These are phyloP conservation scores for Aspergillus ochraceoroseus DNA, from an alignment of 2,329 filamentous ascomycete genomes.

Conservation along the genomic window DNA sequence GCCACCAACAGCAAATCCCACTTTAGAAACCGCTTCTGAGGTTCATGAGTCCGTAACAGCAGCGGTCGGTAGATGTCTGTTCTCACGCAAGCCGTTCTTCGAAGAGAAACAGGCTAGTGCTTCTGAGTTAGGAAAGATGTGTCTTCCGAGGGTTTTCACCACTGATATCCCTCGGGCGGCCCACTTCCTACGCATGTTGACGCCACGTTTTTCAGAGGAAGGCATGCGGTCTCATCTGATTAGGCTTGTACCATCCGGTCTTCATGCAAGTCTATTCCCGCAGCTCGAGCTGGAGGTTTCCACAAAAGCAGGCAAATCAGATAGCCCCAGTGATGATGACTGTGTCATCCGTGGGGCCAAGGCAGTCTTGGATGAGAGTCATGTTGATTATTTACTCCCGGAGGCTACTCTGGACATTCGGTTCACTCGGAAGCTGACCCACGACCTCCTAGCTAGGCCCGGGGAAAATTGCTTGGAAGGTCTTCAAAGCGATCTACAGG, in stretches of 20 bases:
- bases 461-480: slow-evolving; percentile 15
- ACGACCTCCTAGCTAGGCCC: slow-evolving; percentile 24
- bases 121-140: slow-evolving; percentile 29
- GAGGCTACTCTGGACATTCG: slow-evolving; percentile 39
- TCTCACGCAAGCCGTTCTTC: slow-evolving; percentile 26
- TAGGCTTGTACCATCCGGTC: slow-evolving; percentile 32
- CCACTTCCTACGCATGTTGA: slow-evolving; percentile 31
- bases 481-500: slow-evolving; percentile 23
- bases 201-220: slow-evolving; percentile 15
- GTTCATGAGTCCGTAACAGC: slow-evolving; percentile 36
- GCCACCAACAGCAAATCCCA: no score
- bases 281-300: slow-evolving; percentile 33
- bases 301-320: slow-evolving; percentile 5
- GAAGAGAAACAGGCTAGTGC: slow-evolving; percentile 25
- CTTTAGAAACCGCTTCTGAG: slow-evolving; percentile 5
- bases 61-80: slow-evolving; percentile 39
- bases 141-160: slow-evolving; percentile 32
- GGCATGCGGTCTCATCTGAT: slow-evolving; percentile 26
- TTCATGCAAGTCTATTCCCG: slow-evolving; percentile 25
- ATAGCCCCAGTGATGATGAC: slow-evolving; percentile 7
- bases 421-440: slow-evolving; percentile 34
- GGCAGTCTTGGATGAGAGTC: slow-evolving; percentile 28
- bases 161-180: slow-evolving; percentile 33
- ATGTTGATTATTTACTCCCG: slow-evolving; percentile 39
- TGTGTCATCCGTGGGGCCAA: slow-evolving; percentile 29